Base-by-base conservation (phyloP, 2,329 filamentous ascomycete genomes). In the Helicocarpus griseus region DNA sequence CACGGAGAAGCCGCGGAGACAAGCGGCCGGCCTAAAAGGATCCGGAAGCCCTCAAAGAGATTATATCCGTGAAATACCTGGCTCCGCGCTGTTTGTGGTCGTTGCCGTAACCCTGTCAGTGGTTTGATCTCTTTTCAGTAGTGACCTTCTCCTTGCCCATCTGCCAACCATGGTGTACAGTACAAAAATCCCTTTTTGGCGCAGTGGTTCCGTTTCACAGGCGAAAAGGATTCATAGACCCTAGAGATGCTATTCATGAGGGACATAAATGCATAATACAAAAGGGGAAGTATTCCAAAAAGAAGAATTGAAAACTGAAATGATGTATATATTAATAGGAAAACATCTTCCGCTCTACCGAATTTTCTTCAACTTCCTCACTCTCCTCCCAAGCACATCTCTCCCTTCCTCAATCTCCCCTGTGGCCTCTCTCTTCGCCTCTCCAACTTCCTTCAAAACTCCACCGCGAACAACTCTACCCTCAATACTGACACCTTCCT, bases 401-500 rank as follows among this genome's bases (percentile, higher is more conserved):
- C 86, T 84, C 9, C 87, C 86, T 70, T 97, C 89, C 66, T 96
- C 93, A 58, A 97, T 88, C 69, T 94, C 88, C 60, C 96, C 69
- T 66, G 91, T 66, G 0, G 91, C 93, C 71, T 96, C 89, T 52
- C 90, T 80, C 78, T 95, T 96, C 79, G 91, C 95, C 75, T 94
- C 87, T n/a, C 87, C 85, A 5, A 98, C 93, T 43, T 88, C 69
- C 77, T 95, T 96, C 64, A 98, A 72, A 33, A 70, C 59, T 8
- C 85, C 83, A 57, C 95, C 90, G 50, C 86, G 79, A 45, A 95
- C 76, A 22, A 98, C 89, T 52, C 93, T 78, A 1, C 85, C 87
- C 74, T 97, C 91, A n/a, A 98, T 73, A 70, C 89, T 97, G 51
- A 98, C 93, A 1, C 88, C 88, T 61, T 95, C 89, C 68, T 97